Evolutionary conservation across 2,329 filamentous ascomycete species (phyloP).

Genomic region (Aspergillus clavatus): DNA sequence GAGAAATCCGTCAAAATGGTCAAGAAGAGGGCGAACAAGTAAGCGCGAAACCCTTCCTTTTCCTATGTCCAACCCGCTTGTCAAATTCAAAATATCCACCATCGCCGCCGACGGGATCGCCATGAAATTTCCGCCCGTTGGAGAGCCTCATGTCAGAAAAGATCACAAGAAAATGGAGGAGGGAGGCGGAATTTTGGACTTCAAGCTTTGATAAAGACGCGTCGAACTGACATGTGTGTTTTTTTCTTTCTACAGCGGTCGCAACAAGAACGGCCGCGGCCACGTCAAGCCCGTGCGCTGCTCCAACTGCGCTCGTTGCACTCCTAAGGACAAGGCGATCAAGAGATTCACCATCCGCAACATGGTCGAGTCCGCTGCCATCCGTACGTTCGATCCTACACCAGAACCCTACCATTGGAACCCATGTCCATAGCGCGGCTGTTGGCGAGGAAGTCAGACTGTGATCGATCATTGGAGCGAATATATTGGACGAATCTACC

Average conservation of each 20-base stretch:
- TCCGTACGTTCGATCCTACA: slow-evolving; percentile 67
- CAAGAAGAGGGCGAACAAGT: slow-evolving; percentile 73
- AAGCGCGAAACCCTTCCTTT: slow-evolving; percentile 39
- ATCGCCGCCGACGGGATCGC: slow-evolving; percentile 11
- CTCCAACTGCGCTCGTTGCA: slow-evolving; percentile 85
- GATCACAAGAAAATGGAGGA: not conserved
- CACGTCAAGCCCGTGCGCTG: slow-evolving; percentile 99
- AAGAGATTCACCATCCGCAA: slow-evolving; percentile 99
- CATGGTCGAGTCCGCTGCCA: slow-evolving; percentile 99
- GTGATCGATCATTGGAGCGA: slow-evolving; percentile 4
- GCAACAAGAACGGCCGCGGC: slow-evolving; percentile 99
- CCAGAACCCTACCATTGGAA: slow-evolving; percentile 8
- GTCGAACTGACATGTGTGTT: slow-evolving; percentile 29
- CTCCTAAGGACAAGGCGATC: slow-evolving; percentile 99
- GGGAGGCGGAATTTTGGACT: not conserved
- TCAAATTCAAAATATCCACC: slow-evolving; percentile 20
- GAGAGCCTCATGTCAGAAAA: too few relatives aligned
- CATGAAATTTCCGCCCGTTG: not conserved
- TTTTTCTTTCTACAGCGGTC: slow-evolving; percentile 64
- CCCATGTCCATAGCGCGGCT: not conserved
- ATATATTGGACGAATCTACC: not conserved
- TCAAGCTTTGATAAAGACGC: not conserved
- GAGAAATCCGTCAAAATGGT: slow-evolving; percentile 60
- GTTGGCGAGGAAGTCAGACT: slow-evolving; percentile 9
- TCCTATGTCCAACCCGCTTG: slow-evolving; percentile 21